Evolutionary conservation across 192 early-diverging fungal genomes (phyloP), one percentile per base, ranked within the genome.

Genomic region (Coemansia sp.): DNA sequence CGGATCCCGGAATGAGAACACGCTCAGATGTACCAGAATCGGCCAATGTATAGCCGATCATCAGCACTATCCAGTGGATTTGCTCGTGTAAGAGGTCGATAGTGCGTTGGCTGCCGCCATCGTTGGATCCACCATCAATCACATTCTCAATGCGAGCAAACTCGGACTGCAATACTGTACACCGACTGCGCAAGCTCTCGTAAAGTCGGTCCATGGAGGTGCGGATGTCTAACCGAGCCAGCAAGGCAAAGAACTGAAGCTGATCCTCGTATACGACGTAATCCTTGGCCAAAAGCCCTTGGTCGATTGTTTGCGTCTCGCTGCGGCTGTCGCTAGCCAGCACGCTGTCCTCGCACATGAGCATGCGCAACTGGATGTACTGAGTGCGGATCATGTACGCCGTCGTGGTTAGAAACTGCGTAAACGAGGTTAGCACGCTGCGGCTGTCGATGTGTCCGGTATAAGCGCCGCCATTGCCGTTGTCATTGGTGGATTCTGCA

Each of bases 201-300:
- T 74, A 61, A 35, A 77, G 42, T 3, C 75, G 61, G 37, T 77
- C 72, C 33, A 77, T 63, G 13, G 79, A 70, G 27, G 68, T 71
- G 31, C 63, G 71, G 4, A 73, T 41, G n/a, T 82, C 79, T 17
- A 82, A 66, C 7, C 79, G 75, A 1, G 79, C 71, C 3, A 82
- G 66, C 57, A 82, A 45, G 3, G 75, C 74, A 63, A 73, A 77
- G 33, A 82, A 82, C 68, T 77, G 79, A 33, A 82, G 75, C 72
- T 82, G 79, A 33, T 82, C 79, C 40, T 82, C 79, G 56, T 82
- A 82, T 0, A 82, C 79, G 19, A 77, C 72, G 48, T 77, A 82
- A 54, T 82, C 79, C 45, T 82, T 82, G 36, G 74, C 75, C 50
- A 82, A 29, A 9, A 77, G 68, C 6, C 79, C 72, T n/a, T 82